Base-by-base conservation (phyloP, 2,329 filamentous ascomycete genomes). In the Pseudogymnoascus verrucosus region DNA sequence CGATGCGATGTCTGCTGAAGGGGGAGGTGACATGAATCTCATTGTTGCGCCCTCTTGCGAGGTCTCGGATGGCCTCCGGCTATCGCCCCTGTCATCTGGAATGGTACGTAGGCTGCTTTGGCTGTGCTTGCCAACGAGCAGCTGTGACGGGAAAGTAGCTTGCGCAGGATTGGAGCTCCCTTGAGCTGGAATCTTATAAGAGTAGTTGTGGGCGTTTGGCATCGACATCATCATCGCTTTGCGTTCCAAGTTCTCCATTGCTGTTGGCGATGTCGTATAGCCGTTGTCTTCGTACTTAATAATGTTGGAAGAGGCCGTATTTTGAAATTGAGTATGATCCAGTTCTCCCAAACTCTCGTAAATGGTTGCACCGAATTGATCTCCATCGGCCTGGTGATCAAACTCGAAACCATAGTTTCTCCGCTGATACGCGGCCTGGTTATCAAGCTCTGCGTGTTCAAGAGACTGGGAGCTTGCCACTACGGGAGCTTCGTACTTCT, bases 21-120 rank as follows among this genome's bases (percentile, higher is more conserved):
- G 63, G 5, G 63, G 63, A 44, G 62, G 62, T 2, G 42, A 63
- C 63, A 62, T 64, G 42, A 64, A 62, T 19, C 60, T 62, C 63
- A 57, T 47, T 1, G 42, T 47, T n/a, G 26, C 31, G 1, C 37
- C 42, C 1, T 59, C 62, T 23, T 47, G 62, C 7, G 28, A 21
- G 16, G 62, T 19, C 47, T 19, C 61, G 3, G 37, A 37, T 40
- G 4, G n/a, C 31, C 23, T 60, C 26, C 34, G 19, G 4, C 4
- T 5, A 11, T 23, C 59, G 12, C 4, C 31, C 11, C 16, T 60
- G 3, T 60, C 59, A 10, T 28, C 37, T 60, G 61, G 34, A 14
- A 44, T 62, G 4, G 39, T 23, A 21, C 34, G 37, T 1, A 54
- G 26, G 42, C 28, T 62, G 5, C 28, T n/a, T 19, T 42, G 28